These are phyloP conservation scores for Linaria vulgaris DNA, from an alignment of 257 asterid species.

Conservation along the genomic window DNA sequence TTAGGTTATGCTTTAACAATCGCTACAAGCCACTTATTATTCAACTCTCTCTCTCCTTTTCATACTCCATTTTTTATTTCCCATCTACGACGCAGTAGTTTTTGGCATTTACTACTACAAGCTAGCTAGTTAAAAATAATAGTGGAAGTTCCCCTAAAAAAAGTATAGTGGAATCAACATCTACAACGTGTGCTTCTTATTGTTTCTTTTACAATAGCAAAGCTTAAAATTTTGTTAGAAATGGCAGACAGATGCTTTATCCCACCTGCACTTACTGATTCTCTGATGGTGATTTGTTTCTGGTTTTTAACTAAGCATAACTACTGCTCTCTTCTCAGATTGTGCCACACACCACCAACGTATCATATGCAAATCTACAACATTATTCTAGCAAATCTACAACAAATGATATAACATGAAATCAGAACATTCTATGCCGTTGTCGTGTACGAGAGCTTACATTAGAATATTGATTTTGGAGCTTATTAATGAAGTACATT, in stretches of 20 bases:
- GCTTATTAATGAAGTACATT: neutral
- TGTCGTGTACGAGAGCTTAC: neutral
- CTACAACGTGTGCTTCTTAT: neutral
- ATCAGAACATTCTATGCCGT: neutral
- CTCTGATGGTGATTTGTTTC: conserved; percentile 7
- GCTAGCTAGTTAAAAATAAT: too few relatives aligned
- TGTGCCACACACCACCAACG: conserved; percentile 3
- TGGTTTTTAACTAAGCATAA: conserved; percentile 18
- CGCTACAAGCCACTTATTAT: too few relatives aligned
- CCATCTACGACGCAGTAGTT: too few relatives aligned
- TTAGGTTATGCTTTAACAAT: too few relatives aligned
- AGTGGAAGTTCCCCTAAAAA: too few relatives aligned
- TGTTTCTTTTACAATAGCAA: conserved; percentile 12
- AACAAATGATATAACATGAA: neutral
- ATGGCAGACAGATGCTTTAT: conserved; percentile 17
- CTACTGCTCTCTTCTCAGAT: neutral
- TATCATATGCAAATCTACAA: neutral
- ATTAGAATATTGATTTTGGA: neutral
- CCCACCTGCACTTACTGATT: conserved; percentile 10
- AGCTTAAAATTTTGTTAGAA: neutral
- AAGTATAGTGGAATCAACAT: conserved; percentile 1
- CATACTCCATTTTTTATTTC: too few relatives aligned
- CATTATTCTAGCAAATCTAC: neutral
- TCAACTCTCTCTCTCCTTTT: too few relatives aligned
- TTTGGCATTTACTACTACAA: too few relatives aligned